Evolutionary conservation across 495 filamentous ascomycete genomes (phyloP), one percentile per base, ranked within the genome.

Genomic region (Echria macrotheca): DNA sequence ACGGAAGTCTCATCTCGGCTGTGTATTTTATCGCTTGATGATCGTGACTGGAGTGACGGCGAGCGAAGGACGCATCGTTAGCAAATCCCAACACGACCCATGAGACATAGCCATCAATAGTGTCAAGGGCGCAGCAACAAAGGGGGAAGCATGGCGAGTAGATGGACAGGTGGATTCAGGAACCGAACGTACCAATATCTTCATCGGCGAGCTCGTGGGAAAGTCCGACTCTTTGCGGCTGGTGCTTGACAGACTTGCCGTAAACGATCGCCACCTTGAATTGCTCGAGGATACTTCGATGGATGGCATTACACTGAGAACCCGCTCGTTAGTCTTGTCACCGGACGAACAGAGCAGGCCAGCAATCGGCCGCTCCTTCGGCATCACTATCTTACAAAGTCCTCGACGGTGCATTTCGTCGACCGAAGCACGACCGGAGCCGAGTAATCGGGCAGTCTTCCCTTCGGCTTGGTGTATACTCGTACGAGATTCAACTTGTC

Each of bases 401-500:
- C 94, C 63, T 98, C 93, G 35, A 98, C 83, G 12, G 88, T 96
- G 69, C 88, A 91, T 55, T 79, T 85, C 15, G 71, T 81, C 47
- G 85, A 78, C 59, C 85, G 80, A 44, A 98, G 77, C 58, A 98
- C 93, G 36, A 98, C 93, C 43, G 93, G 93, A 38, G 85, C 74
- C 50, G 79, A 83, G 70, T 97, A 98, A 69, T 98, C 94, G 31
- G 93, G 93, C 63, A 87, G 73, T 70, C 85, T 89, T 49, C 91
- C 91, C 73, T 97, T 97, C 54, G 93, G 93, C 71, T 98, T 98
- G 45, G 93, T 98, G 76, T 98, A 98, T 44, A 98, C 84, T 59
- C 93, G 78, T 52, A 87, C 81, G 48, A 98, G 75, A 59, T 85
- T 86, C 59, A 97, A 78, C 73, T 95, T 95, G 52, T 95, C 89